Base-by-base conservation (phyloP, 345 rosid species). In the Rhizophora apiculata region DNA sequence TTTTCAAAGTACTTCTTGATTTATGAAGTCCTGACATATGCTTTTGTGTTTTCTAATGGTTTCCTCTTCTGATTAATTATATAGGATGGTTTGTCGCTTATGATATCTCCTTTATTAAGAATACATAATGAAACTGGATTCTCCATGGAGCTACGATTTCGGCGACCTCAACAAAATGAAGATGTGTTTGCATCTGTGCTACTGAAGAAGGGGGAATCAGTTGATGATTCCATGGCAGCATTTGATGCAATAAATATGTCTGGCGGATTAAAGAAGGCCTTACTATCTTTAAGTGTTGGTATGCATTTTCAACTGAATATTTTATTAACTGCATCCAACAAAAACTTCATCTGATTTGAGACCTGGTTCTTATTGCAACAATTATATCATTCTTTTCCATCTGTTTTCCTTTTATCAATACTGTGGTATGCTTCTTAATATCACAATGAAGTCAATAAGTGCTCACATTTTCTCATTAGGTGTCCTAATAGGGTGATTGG, bases 201-300 rank as follows among this genome's bases (percentile, higher is more conserved):
- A 63, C 80, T 93, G 70, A 86, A 89, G 82, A 84, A 82, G 51
- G 96, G 96, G 65, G 93, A 85, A 73, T 82, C 83, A 43, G 67
- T 90, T 79, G 98, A 93, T 86, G 97, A 93, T 76, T 88, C 96
- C 73, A 82, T 83, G 72, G 93, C 92, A 54, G 77, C 84, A 51
- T 84, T 89, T 82, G 93, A 87, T 82, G 96, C 98, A 63, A 75
- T 87, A 69, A 81, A 64, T 79, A 78, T 82, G 71, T 83, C 89
- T 63, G 98, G 96, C 73, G 92, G 85, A 69, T 39, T 75, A 73
- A 93, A 88, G 82, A 89, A 86, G 83, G 90, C 92, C 49, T 68
- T 93, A 75, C 82, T 83, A 75, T 93, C 97, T 20, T 80, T 93
- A 71, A 88, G 84, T 76, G 85, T 87, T 66, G 98, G 98, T 93